Evolutionary conservation across 139 green algal species (phyloP).

Genomic region (Tetradesmus obliquus): DNA sequence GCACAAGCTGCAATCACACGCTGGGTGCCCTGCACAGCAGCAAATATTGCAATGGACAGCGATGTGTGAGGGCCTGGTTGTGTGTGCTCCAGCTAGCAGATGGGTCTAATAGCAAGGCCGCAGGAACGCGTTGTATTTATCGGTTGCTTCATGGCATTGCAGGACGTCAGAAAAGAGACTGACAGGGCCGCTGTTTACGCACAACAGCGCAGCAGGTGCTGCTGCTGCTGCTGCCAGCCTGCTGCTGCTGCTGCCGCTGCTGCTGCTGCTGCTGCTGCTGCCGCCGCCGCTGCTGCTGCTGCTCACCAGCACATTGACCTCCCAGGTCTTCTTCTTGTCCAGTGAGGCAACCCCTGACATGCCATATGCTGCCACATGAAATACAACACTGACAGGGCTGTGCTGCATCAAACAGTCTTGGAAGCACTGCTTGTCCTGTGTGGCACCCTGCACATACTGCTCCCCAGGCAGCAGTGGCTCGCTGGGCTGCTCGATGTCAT

Average conservation of each 20-base stretch:
- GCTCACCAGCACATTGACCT: neutral
- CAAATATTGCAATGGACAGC: too few relatives aligned
- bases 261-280: neutral
- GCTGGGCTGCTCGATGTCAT: neutral
- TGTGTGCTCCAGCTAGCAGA: too few relatives aligned
- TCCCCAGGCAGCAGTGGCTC: neutral
- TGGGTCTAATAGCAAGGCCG: too few relatives aligned
- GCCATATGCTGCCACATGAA: neutral
- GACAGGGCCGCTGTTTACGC: too few relatives aligned
- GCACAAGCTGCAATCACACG: neutral
- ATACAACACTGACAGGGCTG: neutral
- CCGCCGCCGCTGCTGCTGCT: neutral
- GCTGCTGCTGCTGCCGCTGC: neutral
- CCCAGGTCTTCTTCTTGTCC: neutral
- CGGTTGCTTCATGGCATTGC: too few relatives aligned
- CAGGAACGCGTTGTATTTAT: too few relatives aligned
- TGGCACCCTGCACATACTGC: neutral
- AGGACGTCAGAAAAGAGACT: too few relatives aligned
- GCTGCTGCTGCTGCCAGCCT: neutral
- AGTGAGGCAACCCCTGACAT: neutral
- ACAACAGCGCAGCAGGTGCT: neutral
- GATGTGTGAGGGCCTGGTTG: too few relatives aligned
- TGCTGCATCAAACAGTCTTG: neutral
- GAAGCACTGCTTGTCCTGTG: neutral
- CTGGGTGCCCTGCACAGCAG: neutral